A percentile compares a stretch with the other conserved stretches of the same genome.
Evolutionary conservation across 352 stramenopile species (phyloP).

Genomic region (Phytophthora chlamydospora): DNA sequence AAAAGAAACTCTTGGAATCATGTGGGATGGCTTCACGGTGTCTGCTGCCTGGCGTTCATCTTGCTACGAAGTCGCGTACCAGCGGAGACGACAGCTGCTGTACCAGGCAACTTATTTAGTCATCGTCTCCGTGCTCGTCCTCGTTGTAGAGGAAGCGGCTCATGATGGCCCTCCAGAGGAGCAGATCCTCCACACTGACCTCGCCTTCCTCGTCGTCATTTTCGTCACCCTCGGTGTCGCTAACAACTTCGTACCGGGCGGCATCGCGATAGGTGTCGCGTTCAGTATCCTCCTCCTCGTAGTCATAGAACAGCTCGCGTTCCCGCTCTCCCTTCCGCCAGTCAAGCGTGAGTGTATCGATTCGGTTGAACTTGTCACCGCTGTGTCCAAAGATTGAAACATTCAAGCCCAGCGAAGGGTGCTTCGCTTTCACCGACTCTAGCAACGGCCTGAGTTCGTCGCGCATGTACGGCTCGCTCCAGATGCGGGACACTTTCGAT

Average conservation of each 20-base stretch:
- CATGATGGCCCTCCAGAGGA: constrained; percentile 3
- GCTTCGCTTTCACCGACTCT: neutral
- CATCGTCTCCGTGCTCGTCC: neutral
- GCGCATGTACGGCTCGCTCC: constrained; percentile 8
- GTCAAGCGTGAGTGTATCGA: neutral
- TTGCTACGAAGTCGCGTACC: too few species aligned
- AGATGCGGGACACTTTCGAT: neutral
- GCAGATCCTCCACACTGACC: neutral
- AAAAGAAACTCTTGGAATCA: neutral
- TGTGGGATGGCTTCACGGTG: too few species aligned
- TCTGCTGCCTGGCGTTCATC: too few species aligned
- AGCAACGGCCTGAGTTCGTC: constrained; percentile 5
- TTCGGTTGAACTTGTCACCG: neutral
- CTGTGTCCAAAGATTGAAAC: neutral
- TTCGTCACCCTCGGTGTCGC: neutral
- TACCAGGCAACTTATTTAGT: constrained; percentile 2
- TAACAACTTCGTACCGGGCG: constrained; percentile 2
- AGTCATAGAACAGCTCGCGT: neutral
- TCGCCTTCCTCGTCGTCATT: neutral
- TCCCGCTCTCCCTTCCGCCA: neutral
- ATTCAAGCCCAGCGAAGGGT: neutral
- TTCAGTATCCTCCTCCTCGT: constrained; percentile 3
- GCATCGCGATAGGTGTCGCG: constrained; percentile 5
- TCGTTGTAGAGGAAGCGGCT: neutral
- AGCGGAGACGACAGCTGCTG: too few species aligned